A percentile compares a stretch with the other conserved stretches of the same genome.
Evolutionary conservation across 345 rosid genomes (phyloP).

Genomic region (Hypericum perforatum): DNA sequence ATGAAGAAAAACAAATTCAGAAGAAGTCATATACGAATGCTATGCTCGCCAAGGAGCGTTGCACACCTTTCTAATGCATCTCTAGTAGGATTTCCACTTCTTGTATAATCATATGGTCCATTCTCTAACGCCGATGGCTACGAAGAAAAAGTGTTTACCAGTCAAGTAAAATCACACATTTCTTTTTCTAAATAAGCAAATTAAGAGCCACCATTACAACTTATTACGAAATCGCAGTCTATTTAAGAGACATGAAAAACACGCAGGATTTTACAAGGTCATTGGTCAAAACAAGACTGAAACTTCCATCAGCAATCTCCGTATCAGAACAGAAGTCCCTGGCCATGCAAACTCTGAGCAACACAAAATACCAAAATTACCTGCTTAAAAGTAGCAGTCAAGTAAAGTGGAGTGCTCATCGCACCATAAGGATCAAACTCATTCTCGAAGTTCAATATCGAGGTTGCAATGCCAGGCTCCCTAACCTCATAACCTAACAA

Average conservation of each 20-base stretch:
- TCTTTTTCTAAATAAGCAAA: no score
- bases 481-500: conserved; percentile 30
- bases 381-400: conserved; percentile 91
- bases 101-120: conserved; percentile 90
- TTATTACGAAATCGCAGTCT: no score
- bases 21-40: background rate
- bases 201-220: no score
- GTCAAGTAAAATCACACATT: no score
- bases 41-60: conserved; percentile 3
- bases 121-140: conserved; percentile 71
- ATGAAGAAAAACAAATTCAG: background rate
- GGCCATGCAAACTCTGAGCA: no score
- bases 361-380: conserved; percentile 16
- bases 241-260: background rate
- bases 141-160: conserved; percentile 9
- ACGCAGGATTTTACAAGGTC: background rate
- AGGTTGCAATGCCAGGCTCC: conserved; percentile 62
- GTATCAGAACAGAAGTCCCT: background rate
- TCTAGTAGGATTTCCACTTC: conserved; percentile 96
- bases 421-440: conserved; percentile 79
- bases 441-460: conserved; percentile 56
- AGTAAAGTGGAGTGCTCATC: conserved; percentile 81
- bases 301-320: background rate
- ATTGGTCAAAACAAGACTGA: background rate
- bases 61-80: conserved; percentile 71